Percentiles rank a stretch among this genome's conserved stretches.
Evolutionary conservation across 441 rosid species (phyloP).

Genomic region (Erysimum pusillum): DNA sequence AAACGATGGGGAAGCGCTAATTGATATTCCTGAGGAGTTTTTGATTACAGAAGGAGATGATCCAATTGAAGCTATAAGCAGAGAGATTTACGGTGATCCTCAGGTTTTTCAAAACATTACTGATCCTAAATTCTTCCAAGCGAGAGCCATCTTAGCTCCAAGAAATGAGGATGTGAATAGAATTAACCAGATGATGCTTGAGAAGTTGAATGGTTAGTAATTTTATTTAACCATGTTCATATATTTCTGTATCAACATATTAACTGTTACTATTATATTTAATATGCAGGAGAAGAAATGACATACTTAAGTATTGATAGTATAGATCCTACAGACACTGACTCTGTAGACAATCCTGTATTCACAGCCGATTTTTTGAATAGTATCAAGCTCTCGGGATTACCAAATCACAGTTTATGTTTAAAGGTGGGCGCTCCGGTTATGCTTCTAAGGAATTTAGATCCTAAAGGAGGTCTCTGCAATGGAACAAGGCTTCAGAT

Average conservation of each 20-base stretch:
- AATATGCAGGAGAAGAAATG: neutral
- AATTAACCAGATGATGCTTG: neutral
- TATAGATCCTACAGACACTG: neutral
- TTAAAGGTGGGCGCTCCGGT: neutral
- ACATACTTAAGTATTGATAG: neutral
- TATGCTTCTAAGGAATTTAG: neutral
- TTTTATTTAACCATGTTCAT: neutral
- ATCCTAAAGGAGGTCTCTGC: neutral
- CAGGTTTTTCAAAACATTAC: neutral
- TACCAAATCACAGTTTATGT: neutral
- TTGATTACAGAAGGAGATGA: neutral
- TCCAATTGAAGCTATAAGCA: neutral
- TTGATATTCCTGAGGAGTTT: neutral
- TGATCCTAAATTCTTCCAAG: neutral
- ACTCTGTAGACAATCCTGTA: neutral
- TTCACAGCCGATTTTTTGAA: neutral
- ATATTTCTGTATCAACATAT: no score
- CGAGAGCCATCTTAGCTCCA: neutral
- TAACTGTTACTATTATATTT: no score
- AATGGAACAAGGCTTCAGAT: no score
- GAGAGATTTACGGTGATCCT: neutral
- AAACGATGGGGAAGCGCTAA: neutral
- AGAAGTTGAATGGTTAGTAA: neutral
- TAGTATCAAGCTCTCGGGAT: neutral
- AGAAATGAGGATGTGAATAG: neutral